A percentile compares a stretch with the other conserved stretches of the same genome.
phyloP scores from a whole-genome alignment of 768 basidiomycete species.

The Sarcodon aspratus region DNA sequence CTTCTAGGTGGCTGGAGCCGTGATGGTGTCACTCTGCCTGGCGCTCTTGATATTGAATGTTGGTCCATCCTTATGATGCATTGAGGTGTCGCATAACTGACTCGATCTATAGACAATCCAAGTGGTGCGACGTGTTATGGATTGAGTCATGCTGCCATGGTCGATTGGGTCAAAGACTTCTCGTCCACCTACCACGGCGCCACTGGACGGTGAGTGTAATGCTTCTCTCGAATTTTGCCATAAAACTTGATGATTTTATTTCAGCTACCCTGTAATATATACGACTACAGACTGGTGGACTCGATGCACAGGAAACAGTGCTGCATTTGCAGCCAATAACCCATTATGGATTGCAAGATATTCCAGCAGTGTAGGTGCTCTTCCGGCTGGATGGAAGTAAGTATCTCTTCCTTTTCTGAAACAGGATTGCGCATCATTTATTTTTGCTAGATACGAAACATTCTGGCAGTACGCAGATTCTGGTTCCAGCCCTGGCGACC shows the following conservation, averaged over 20 bases:
- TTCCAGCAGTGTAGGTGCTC: slow-evolving; percentile 33
- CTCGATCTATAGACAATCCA: slow-evolving; percentile 31
- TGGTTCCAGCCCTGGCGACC: slow-evolving; percentile 43
- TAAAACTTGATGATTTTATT: not conserved
- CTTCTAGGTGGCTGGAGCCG: slow-evolving; percentile 36
- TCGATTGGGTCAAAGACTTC: slow-evolving; percentile 53
- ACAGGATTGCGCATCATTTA: not conserved
- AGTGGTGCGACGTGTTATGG: slow-evolving; percentile 43
- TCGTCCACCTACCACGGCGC: slow-evolving; percentile 42
- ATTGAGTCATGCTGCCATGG: slow-evolving; percentile 40
- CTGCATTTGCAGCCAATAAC: slow-evolving; percentile 34
- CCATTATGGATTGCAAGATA: slow-evolving; percentile 55
- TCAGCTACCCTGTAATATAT: slow-evolving; percentile 35
- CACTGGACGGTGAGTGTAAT: slow-evolving; percentile 31
- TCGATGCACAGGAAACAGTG: slow-evolving; percentile 50
- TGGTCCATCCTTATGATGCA: slow-evolving; percentile 3
- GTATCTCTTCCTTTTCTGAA: slow-evolving; percentile 6
- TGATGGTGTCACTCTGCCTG: slow-evolving; percentile 52
- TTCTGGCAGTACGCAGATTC: slow-evolving; percentile 55
- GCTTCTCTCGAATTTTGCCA: not conserved
- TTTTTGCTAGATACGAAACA: slow-evolving; percentile 26
- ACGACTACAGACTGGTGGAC: slow-evolving; percentile 61
- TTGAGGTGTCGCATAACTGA: not conserved
- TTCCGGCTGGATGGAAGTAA: slow-evolving; percentile 49
- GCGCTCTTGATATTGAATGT: slow-evolving; percentile 57